Percentiles rank a stretch among this genome's conserved stretches.
Evolutionary conservation across 768 basidiomycete genomes (phyloP).

Genomic region (Rhodosporidiobolus odoratus): DNA sequence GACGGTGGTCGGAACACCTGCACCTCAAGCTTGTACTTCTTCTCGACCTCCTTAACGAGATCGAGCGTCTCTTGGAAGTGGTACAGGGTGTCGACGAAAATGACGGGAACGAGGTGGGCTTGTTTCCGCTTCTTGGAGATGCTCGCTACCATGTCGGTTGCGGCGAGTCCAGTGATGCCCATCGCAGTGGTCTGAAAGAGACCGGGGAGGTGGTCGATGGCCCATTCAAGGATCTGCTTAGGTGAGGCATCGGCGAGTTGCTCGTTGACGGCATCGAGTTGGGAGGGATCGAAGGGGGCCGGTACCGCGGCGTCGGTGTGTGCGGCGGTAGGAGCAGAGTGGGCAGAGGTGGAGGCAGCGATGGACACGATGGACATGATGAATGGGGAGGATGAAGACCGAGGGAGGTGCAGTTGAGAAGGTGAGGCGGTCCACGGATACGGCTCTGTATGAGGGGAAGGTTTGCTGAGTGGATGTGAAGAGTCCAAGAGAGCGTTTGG

Average conservation of each 20-base stretch:
- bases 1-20: constrained; percentile 73
- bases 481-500: too few species aligned
- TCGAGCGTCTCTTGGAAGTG: constrained; percentile 90
- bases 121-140: constrained; percentile 38
- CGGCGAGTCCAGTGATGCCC: constrained; percentile 87
- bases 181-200: constrained; percentile 94
- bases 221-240: constrained; percentile 82
- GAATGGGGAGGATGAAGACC: not conserved
- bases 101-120: constrained; percentile 60
- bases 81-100: constrained; percentile 94
- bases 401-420: not conserved
- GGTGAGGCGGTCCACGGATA: not conserved
- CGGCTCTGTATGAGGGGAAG: not conserved
- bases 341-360: not conserved
- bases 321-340: not conserved
- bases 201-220: constrained; percentile 66
- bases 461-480: too few species aligned
- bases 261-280: constrained; percentile 57
- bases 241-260: constrained; percentile 67
- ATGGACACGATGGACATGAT: not conserved
- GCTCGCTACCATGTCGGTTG: constrained; percentile 89
- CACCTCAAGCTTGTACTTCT: constrained; percentile 65
- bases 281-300: constrained; percentile 16
- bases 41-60: constrained; percentile 74
- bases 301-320: not conserved